Conservation (phyloP, 495 filamentous ascomycete species). For the Aspergillus coremiiformis region DNA sequence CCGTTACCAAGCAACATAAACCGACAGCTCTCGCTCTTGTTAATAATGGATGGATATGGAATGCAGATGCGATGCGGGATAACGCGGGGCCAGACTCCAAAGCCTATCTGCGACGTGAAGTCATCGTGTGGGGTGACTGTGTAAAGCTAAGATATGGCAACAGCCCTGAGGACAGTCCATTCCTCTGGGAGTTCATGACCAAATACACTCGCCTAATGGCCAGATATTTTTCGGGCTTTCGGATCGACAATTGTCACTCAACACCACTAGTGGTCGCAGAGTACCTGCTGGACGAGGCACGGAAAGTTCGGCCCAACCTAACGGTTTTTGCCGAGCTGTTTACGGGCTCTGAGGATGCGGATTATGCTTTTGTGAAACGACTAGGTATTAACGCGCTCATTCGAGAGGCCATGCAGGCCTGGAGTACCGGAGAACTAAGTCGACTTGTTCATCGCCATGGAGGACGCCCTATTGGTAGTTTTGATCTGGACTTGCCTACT, state of each 20-base stretch:
- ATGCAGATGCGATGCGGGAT: slow-evolving; percentile 85
- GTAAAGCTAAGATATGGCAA: slow-evolving; percentile 91
- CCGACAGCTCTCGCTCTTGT: slow-evolving; percentile 72
- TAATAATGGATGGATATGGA: slow-evolving; percentile 99
- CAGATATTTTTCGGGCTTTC: slow-evolving; percentile 90
- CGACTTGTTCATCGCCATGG: slow-evolving; percentile 90
- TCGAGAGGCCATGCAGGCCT: slow-evolving; percentile 96
- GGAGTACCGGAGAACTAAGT: slow-evolving; percentile 88
- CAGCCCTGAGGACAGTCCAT: slow-evolving; percentile 77
- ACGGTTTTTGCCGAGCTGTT: slow-evolving; percentile 96
- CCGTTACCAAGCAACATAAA: slow-evolving; percentile 67
- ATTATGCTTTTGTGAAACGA: slow-evolving; percentile 89
- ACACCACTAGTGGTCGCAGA: slow-evolving; percentile 91
- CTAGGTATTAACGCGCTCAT: slow-evolving; percentile 86
- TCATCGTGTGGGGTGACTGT: slow-evolving; percentile 98
- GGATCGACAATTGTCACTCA: slow-evolving; percentile 98
- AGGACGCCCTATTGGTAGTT: slow-evolving; percentile 91
- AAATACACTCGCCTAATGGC: slow-evolving; percentile 89
- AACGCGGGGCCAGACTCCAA: slow-evolving; percentile 84
- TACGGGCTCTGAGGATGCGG: slow-evolving; percentile 89
- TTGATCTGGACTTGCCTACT: slow-evolving; percentile 64
- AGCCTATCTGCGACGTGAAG: slow-evolving; percentile 85
- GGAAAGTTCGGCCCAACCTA: slow-evolving; percentile 78
- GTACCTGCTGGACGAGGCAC: slow-evolving; percentile 86
- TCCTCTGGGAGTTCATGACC: slow-evolving; percentile 92